Base-by-base conservation (phyloP, 148 eudicot genomes). In the Persicaria tinctoria region DNA sequence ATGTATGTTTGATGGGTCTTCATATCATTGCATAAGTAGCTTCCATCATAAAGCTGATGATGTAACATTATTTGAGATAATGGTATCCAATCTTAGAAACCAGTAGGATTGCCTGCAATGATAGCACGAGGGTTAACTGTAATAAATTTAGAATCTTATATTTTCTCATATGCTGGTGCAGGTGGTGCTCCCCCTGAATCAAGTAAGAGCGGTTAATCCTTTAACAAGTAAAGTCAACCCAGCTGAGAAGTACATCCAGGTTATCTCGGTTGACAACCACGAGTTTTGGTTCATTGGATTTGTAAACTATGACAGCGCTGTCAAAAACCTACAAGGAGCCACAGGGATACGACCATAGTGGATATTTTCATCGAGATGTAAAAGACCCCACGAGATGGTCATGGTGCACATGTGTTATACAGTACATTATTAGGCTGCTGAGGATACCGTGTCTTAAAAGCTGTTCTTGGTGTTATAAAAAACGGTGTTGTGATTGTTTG, bases 281-380 rank as follows among this genome's bases (percentile, higher is more conserved):
- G 98, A 93, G 78, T 93, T 93, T 73, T 93, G 98, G 98, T 93
- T 87, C 80, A 83, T 93, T 89, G 96, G 91, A 20, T 93, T 93
- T 68, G 86, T 93, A 51, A 72, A 86, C 81, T 90, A 93, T 70
- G 96, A 88, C 14, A 86, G 87, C 69, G 98, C 98, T n/a, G 96
- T 89, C 75, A 89, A 91, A 81, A 80, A 77, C 82, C 80, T 93
- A 64, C 90, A 84, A 80, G 89, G 86, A 59, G 78, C 48, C 18
- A 2, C 47, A 4, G 70, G 70, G 48, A 38, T 38, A 2, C 47
- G 32, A 13, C n/a, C 18, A 12, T 66, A 66, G 18, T 66, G 13
- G n/a, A 66, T 44, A 66, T 66, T 46, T 41, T 66, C n/a, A 5
- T 10, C 44, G 70, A 38, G 70, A 66, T 66, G 14, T 13, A 38